These are phyloP conservation scores for Rhizopogon vesiculosus DNA, from an alignment of 768 basidiomycete species.

Conservation along the genomic window DNA sequence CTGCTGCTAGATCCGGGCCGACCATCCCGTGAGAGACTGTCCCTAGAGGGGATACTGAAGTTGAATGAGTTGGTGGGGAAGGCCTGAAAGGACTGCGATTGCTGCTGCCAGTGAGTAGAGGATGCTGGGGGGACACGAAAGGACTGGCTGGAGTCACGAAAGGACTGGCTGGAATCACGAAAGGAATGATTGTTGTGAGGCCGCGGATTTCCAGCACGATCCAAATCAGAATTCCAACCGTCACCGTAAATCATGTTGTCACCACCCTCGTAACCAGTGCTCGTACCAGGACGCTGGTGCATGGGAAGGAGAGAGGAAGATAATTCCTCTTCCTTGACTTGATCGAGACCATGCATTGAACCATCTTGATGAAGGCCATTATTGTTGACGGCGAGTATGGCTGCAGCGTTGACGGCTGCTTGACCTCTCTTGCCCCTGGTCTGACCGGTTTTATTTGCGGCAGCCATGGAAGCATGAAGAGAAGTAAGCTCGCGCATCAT, in stretches of 20 bases:
- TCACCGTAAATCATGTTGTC: slow-evolving; percentile 25
- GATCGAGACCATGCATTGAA: slow-evolving; percentile 16
- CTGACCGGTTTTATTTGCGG: slow-evolving; percentile 36
- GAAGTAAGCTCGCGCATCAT: slow-evolving; percentile 90
- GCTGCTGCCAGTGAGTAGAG: slow-evolving; percentile 34
- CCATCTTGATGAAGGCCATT: slow-evolving; percentile 14
- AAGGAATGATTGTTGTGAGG: slow-evolving; percentile 58
- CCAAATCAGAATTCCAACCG: slow-evolving; percentile 34
- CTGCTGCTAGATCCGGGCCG: slow-evolving; percentile 48
- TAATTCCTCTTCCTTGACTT: slow-evolving; percentile 41
- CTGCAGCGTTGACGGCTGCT: slow-evolving; percentile 12
- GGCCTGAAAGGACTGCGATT: slow-evolving; percentile 69
- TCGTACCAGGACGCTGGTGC: slow-evolving; percentile 64
- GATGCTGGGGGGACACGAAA: slow-evolving; percentile 61
- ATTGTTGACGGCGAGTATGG: slow-evolving; percentile 14
- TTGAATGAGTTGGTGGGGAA: slow-evolving; percentile 43
- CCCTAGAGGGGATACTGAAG: slow-evolving; percentile 33
- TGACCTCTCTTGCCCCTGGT: slow-evolving; percentile 36
- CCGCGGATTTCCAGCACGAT: slow-evolving; percentile 31
- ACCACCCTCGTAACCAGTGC: slow-evolving; percentile 65
- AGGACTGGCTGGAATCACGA: slow-evolving; percentile 78
- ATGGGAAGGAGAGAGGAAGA: slow-evolving; percentile 21
- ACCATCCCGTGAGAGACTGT: slow-evolving; percentile 30
- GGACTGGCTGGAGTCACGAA: slow-evolving; percentile 79
- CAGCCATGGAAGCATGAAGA: slow-evolving; percentile 78